Evolutionary conservation across 139 green algal genomes (phyloP).

Genomic region (Micractinium sp.): DNA sequence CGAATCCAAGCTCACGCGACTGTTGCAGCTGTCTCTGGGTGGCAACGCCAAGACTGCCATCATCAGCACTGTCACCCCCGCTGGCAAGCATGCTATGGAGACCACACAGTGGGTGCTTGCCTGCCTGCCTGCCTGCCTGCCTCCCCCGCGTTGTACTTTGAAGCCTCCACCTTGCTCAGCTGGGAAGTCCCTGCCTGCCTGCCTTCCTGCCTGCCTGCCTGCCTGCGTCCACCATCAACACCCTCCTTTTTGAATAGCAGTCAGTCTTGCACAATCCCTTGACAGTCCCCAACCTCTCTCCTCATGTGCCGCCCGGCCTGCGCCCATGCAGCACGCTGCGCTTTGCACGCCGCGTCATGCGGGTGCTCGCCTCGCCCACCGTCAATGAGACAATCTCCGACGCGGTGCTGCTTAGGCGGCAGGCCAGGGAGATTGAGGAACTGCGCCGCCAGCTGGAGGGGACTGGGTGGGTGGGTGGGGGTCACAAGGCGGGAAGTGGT

Average conservation of each 20-base stretch:
- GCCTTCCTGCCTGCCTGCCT: background rate
- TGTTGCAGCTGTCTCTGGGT: conserved; percentile 67
- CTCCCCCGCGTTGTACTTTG: background rate
- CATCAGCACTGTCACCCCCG: conserved; percentile 90
- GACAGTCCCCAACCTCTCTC: background rate
- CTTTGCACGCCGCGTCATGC: conserved; percentile 92
- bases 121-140: background rate
- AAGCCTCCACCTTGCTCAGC: background rate
- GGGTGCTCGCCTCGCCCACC: conserved; percentile 86
- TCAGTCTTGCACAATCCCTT: too few species aligned
- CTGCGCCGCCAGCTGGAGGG: conserved; percentile 57
- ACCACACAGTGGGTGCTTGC: conserved; percentile 89
- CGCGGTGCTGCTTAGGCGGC: conserved; percentile 81
- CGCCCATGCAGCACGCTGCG: conserved; percentile 75
- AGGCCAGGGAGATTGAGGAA: conserved; percentile 77
- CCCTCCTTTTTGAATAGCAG: background rate
- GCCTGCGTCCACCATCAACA: background rate
- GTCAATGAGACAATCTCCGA: conserved; percentile 85
- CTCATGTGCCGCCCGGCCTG: too few species aligned
- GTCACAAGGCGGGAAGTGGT: too few species aligned
- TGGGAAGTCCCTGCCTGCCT: background rate
- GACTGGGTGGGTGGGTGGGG: conserved; percentile 31
- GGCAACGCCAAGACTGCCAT: conserved; percentile 73
- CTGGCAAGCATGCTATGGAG: conserved; percentile 80
- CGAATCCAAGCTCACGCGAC: conserved; percentile 87